A percentile compares a stretch with the other conserved stretches of the same genome.
Evolutionary conservation across 73 alveolate genomes (phyloP).

Genomic region (Tetrahymena malaccensis): DNA sequence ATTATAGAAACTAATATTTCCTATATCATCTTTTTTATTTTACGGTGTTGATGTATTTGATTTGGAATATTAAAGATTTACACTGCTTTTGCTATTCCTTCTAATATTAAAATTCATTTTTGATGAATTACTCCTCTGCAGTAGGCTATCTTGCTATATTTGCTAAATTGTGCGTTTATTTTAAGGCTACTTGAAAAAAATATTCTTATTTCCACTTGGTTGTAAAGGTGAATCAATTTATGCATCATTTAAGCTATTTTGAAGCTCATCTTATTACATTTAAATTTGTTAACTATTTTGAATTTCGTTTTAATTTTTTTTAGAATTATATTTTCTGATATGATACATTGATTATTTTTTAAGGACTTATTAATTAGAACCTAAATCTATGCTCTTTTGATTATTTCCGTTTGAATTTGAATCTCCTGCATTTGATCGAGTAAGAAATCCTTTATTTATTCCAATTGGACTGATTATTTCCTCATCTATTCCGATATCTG

Average conservation of each 20-base stretch:
- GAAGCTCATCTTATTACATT: background rate
- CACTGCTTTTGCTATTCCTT: background rate
- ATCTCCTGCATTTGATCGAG: background rate
- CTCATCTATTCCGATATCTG: background rate
- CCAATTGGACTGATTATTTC: background rate
- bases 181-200: background rate
- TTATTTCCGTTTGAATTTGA: background rate
- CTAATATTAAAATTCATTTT: background rate
- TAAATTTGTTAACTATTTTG: too few relatives aligned
- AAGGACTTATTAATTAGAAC: background rate
- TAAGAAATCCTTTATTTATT: background rate
- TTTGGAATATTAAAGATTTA: background rate
- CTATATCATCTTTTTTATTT: background rate
- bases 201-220: background rate
- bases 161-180: background rate
- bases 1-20: background rate
- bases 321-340: background rate
- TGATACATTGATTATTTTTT: background rate
- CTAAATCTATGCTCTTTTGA: background rate
- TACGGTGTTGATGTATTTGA: background rate
- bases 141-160: background rate
- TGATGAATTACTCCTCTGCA: background rate
- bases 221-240: background rate
- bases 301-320: background rate
- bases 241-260: background rate